phyloP scores from a whole-genome alignment of 2,329 filamentous ascomycete genomes.

The Calonectria multiphialidica region DNA sequence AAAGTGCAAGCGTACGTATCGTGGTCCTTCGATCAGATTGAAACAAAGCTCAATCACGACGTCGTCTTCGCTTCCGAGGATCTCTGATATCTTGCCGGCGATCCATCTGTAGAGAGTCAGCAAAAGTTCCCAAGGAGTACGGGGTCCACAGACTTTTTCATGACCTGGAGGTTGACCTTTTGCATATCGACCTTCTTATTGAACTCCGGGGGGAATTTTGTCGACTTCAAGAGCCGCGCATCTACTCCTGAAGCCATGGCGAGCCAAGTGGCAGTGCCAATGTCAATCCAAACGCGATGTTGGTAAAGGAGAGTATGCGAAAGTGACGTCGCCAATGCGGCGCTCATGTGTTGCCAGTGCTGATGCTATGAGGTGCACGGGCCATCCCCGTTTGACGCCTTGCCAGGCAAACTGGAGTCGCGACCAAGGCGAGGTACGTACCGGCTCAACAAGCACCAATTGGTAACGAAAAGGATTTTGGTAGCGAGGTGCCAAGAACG shows the following conservation, averaged over 20 bases:
- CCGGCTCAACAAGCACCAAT: not conserved
- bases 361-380: conserved; percentile 18
- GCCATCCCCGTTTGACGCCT: not conserved
- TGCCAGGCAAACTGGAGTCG: not conserved
- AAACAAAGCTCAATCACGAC: conserved; percentile 90
- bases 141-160: conserved; percentile 83
- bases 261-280: conserved; percentile 35
- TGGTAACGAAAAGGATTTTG: too few species aligned
- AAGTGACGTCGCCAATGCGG: conserved; percentile 46
- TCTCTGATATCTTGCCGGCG: conserved; percentile 85
- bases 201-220: conserved; percentile 95
- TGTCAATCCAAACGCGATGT: conserved; percentile 34
- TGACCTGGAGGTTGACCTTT: conserved; percentile 96
- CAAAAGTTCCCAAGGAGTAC: not conserved
- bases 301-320: conserved; percentile 39
- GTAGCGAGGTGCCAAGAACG: not conserved
- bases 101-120: conserved; percentile 80
- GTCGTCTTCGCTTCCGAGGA: conserved; percentile 93
- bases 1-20: conserved; percentile 72
- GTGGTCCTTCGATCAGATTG: conserved; percentile 77
- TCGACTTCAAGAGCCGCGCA: conserved; percentile 88
- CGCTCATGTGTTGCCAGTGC: conserved; percentile 17
- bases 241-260: conserved; percentile 87
- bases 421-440: not conserved
- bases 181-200: conserved; percentile 96